These are phyloP conservation scores for Cystofilobasidium bisporidii DNA, from an alignment of 768 basidiomycete species.

Conservation along the genomic window DNA sequence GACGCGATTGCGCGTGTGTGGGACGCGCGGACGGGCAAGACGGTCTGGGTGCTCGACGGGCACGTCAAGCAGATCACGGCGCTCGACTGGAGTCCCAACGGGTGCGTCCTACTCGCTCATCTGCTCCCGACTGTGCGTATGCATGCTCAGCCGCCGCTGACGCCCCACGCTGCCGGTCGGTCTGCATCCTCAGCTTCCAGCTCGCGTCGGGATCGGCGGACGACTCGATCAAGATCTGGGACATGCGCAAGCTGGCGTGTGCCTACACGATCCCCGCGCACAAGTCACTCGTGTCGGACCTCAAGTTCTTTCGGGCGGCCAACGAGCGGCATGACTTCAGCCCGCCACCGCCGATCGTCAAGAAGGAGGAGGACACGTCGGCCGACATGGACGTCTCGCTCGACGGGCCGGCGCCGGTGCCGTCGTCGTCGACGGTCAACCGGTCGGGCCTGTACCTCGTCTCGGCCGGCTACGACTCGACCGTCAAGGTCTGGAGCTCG, in stretches of 20 bases:
- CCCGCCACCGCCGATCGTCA: constrained; percentile 2
- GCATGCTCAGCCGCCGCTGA: neutral
- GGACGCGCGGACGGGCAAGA: constrained; percentile 89
- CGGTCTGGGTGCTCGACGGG: constrained; percentile 95
- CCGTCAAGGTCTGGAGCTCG: constrained; percentile 91
- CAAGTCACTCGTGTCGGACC: constrained; percentile 84
- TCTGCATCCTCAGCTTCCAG: constrained; percentile 63
- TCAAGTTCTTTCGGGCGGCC: constrained; percentile 71
- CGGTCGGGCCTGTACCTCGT: constrained; percentile 86
- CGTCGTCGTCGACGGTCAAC: constrained; percentile 35
- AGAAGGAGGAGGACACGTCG: constrained; percentile 9
- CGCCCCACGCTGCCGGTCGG: neutral
- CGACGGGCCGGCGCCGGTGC: neutral
- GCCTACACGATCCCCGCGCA: constrained; percentile 95
- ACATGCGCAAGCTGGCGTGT: constrained; percentile 85
- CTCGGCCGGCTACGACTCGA: constrained; percentile 86
- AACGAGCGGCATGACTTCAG: constrained; percentile 29
- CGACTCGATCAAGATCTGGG: constrained; percentile 98
- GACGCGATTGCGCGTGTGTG: constrained; percentile 96
- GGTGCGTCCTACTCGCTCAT: constrained; percentile 49
- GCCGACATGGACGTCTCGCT: constrained; percentile 16
- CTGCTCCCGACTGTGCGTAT: neutral
- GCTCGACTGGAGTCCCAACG: constrained; percentile 88
- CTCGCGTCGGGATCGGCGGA: constrained; percentile 94
- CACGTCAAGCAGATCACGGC: constrained; percentile 87